These are phyloP conservation scores for Phytopythium ostracodes DNA, from an alignment of 352 stramenopile genomes.

Conservation along the genomic window DNA sequence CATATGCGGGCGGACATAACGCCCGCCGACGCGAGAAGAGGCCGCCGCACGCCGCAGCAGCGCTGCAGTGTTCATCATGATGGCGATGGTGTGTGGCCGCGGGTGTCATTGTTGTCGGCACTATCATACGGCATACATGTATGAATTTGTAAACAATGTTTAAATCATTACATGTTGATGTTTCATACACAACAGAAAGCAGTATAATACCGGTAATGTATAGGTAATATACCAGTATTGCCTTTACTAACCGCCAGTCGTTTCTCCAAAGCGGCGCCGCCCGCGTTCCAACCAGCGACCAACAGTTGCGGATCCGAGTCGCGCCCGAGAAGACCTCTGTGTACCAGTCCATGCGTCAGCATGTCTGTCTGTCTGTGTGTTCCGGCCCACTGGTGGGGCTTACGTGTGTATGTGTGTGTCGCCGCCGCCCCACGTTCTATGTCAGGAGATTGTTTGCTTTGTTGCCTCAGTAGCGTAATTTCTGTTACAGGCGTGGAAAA, in stretches of 20 bases:
- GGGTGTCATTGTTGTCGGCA: slow-evolving; percentile 1
- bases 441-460: slow-evolving; percentile 77
- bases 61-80: slow-evolving; percentile 11
- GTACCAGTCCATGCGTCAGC: too few species aligned
- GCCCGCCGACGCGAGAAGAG: slow-evolving; percentile 1
- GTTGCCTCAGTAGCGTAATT: slow-evolving; percentile 50
- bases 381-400: too few species aligned
- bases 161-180: not conserved
- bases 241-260: slow-evolving; percentile 5
- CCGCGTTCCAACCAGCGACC: not conserved
- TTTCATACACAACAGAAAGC: not conserved
- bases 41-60: slow-evolving; percentile 16
- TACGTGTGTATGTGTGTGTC: not conserved
- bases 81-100: slow-evolving; percentile 9
- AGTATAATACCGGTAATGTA: not conserved
- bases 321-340: not conserved
- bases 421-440: slow-evolving; percentile 53
- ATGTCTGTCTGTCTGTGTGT: not conserved
- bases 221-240: not conserved
- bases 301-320: not conserved
- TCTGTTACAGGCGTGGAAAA: slow-evolving; percentile 85
- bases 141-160: not conserved
- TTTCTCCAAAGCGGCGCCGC: not conserved
- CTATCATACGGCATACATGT: not conserved
- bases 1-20: not conserved